These are phyloP conservation scores for Colletotrichum destructivum DNA, from an alignment of 2,329 filamentous ascomycete species.

Conservation along the genomic window DNA sequence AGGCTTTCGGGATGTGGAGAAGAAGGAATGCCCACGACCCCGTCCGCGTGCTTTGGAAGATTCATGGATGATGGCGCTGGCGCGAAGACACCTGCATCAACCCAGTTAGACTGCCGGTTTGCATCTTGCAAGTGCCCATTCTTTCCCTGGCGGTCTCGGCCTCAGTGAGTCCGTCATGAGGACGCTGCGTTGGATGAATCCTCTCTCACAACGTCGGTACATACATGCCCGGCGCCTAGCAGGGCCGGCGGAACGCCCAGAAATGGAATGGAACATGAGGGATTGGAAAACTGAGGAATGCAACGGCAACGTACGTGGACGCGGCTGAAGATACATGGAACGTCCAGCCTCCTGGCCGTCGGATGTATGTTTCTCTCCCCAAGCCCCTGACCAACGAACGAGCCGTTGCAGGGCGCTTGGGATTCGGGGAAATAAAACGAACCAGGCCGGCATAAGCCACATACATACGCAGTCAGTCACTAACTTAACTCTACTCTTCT, in stretches of 20 bases:
- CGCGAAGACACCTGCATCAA: constrained; percentile 7
- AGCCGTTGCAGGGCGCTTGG: constrained; percentile 1
- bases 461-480: constrained; percentile 2
- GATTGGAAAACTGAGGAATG: not conserved
- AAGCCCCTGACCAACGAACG: constrained; percentile 22
- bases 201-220: not conserved
- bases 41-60: not conserved
- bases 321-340: constrained; percentile 10
- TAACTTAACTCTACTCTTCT: no score
- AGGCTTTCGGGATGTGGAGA: constrained; percentile 32
- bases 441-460: constrained; percentile 20
- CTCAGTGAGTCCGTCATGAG: not conserved
- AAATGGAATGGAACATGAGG: constrained; percentile 7
- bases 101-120: not conserved
- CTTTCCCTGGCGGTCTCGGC: not conserved
- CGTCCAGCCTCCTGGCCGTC: constrained; percentile 18
- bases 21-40: constrained; percentile 9
- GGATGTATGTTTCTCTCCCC: constrained; percentile 11
- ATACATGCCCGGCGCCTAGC: not conserved
- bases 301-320: constrained; percentile 32
- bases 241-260: constrained; percentile 16
- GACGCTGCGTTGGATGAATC: not conserved
- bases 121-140: not conserved
- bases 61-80: not conserved
- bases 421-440: not conserved